Evolutionary conservation across 352 stramenopile species (phyloP).

Genomic region (Globisporangium alternatum): DNA sequence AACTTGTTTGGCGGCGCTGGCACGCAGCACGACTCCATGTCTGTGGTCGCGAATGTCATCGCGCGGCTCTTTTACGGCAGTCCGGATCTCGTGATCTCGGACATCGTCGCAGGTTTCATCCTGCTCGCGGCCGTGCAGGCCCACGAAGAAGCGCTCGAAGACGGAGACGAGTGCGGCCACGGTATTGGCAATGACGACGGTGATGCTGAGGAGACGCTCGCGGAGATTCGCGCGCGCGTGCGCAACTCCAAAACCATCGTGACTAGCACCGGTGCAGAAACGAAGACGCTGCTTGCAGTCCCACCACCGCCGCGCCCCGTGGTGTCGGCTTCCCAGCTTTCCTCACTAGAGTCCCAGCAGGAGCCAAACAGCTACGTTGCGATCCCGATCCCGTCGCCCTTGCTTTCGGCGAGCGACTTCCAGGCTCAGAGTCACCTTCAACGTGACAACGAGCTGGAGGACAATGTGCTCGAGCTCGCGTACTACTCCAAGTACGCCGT

Average conservation of each 20-base stretch:
- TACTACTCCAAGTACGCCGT: slow-evolving; percentile 85
- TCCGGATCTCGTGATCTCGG: slow-evolving; percentile 84
- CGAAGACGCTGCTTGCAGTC: neutral
- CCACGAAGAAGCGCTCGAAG: slow-evolving; percentile 58
- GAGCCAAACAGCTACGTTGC: slow-evolving; percentile 37
- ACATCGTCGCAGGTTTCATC: slow-evolving; percentile 85
- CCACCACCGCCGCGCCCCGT: slow-evolving; percentile 3
- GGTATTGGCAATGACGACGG: slow-evolving; percentile 16
- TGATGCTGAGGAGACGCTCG: slow-evolving; percentile 46
- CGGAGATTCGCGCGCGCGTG: slow-evolving; percentile 47
- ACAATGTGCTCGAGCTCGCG: slow-evolving; percentile 60
- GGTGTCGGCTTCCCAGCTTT: slow-evolving; percentile 20
- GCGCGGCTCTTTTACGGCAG: slow-evolving; percentile 85
- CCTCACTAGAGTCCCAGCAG: slow-evolving; percentile 19
- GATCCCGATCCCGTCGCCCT: slow-evolving; percentile 44
- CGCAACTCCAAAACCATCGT: neutral
- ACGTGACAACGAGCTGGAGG: slow-evolving; percentile 45
- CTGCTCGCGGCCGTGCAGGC: slow-evolving; percentile 77
- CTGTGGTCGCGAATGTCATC: slow-evolving; percentile 81
- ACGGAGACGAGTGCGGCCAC: slow-evolving; percentile 18
- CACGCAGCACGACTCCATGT: slow-evolving; percentile 88
- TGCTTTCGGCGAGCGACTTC: neutral
- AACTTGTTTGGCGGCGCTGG: slow-evolving; percentile 82
- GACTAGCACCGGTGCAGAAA: neutral
- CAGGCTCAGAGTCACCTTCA: slow-evolving; percentile 28